A percentile compares a stretch with the other conserved stretches of the same genome.
phyloP scores from a whole-genome alignment of 2,329 filamentous ascomycete species.

The Dactylellina leptospora region DNA sequence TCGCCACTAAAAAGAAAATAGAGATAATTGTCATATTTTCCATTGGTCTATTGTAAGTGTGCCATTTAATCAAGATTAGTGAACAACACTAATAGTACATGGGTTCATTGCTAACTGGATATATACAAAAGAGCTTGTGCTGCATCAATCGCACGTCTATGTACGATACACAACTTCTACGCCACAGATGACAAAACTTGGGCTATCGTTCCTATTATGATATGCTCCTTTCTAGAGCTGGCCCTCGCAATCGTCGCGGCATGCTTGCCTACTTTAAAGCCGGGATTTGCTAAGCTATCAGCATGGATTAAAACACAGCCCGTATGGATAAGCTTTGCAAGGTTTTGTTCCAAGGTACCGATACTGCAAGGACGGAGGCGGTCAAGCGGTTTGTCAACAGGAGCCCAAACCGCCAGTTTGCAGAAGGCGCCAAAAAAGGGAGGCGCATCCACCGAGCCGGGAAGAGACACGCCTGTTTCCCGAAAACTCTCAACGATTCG shows the following conservation, averaged over 20 bases:
- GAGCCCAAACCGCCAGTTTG: no score
- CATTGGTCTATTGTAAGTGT: constrained; percentile 28
- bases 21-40: constrained; percentile 45
- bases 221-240: constrained; percentile 34
- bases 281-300: constrained; percentile 26
- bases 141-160: constrained; percentile 36
- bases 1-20: constrained; percentile 27
- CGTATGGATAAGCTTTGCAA: not conserved
- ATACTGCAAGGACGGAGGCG: constrained; percentile 11
- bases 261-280: constrained; percentile 35
- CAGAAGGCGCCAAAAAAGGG: no score
- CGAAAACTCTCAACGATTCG: constrained; percentile 15
- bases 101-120: not conserved
- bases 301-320: constrained; percentile 13
- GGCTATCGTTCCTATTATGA: constrained; percentile 45
- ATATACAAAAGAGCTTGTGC: constrained; percentile 19
- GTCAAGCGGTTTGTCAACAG: not conserved
- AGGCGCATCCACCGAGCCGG: constrained; percentile 15
- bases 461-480: not conserved
- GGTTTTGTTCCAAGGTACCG: constrained; percentile 19
- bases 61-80: no score
- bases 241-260: constrained; percentile 28
- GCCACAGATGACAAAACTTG: constrained; percentile 30
- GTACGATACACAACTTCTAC: constrained; percentile 37
- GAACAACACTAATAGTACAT: no score